A percentile compares a stretch with the other conserved stretches of the same genome.
phyloP scores from a whole-genome alignment of 768 basidiomycete genomes.

The Suillus paluster region DNA sequence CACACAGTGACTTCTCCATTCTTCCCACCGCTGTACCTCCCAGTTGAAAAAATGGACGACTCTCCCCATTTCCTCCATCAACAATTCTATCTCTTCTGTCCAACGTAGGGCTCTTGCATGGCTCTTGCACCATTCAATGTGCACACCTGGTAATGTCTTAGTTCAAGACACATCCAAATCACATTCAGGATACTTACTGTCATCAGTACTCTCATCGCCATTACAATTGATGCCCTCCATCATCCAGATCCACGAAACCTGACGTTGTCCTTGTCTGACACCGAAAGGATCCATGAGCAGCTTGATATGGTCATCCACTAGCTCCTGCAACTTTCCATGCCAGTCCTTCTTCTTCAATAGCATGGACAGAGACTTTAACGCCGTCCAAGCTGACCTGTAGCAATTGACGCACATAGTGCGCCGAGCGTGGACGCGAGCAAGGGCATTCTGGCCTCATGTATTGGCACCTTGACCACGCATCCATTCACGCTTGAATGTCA shows the following conservation, averaged over 20 bases:
- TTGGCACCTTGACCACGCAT: conserved; percentile 16
- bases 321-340: background rate
- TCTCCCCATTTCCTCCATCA: conserved; percentile 31
- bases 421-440: conserved; percentile 11
- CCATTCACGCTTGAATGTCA: conserved; percentile 18
- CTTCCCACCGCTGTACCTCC: conserved; percentile 21
- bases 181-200: background rate
- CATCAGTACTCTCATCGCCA: background rate
- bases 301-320: background rate
- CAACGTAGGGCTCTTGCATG: conserved; percentile 18
- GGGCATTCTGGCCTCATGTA: conserved; percentile 9
- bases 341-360: background rate
- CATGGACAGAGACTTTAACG: background rate
- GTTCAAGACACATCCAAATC: background rate
- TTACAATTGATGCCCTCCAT: background rate
- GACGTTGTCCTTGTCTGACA: conserved; percentile 3
- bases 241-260: conserved; percentile 13
- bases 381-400: conserved; percentile 15
- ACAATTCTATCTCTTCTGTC: conserved; percentile 24
- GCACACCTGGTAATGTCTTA: conserved; percentile 16
- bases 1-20: background rate
- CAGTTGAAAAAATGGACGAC: conserved; percentile 16
- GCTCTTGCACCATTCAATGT: conserved; percentile 21
- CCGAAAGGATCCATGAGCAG: background rate
- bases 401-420: background rate